Evolutionary conservation across 2,329 filamentous ascomycete species (phyloP).

Genomic region (Cordyceps javanica): DNA sequence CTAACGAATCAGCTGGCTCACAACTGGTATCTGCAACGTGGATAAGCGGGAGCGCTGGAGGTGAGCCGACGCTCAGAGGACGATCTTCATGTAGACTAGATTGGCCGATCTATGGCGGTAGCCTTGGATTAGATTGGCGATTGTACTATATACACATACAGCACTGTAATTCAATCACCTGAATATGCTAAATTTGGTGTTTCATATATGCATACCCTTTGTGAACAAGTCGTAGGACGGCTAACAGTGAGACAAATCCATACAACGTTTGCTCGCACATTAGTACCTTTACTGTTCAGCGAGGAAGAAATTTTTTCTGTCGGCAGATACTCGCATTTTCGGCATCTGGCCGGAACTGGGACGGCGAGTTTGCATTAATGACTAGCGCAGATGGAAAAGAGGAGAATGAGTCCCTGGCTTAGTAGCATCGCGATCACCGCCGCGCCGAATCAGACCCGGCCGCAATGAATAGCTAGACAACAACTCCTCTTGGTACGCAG

Average conservation of each 20-base stretch:
- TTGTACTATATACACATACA: slow-evolving; percentile 10
- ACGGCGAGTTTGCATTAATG: neutral
- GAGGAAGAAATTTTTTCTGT: too few relatives aligned
- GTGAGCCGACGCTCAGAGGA: neutral
- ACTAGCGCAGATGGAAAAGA: neutral
- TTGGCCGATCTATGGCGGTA: neutral
- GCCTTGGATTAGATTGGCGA: slow-evolving; percentile 7
- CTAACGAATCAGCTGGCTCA: slow-evolving; percentile 74
- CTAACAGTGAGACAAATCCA: neutral
- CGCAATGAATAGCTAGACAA: neutral
- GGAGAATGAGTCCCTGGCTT: neutral
- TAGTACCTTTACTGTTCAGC: too few relatives aligned
- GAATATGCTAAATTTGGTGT: neutral
- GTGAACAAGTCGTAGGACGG: neutral
- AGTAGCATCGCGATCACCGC: neutral
- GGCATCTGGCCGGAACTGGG: too few relatives aligned
- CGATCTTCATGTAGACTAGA: slow-evolving; percentile 11
- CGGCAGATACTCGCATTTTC: too few relatives aligned
- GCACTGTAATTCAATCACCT: neutral
- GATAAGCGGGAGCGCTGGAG: slow-evolving; percentile 41
- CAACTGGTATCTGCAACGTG: slow-evolving; percentile 86
- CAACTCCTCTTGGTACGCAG: too few relatives aligned
- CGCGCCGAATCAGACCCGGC: neutral
- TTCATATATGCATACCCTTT: neutral
- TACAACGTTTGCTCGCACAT: too few relatives aligned